phyloP scores from a whole-genome alignment of 495 filamentous ascomycete species.

The Neurospora sublineolata region DNA sequence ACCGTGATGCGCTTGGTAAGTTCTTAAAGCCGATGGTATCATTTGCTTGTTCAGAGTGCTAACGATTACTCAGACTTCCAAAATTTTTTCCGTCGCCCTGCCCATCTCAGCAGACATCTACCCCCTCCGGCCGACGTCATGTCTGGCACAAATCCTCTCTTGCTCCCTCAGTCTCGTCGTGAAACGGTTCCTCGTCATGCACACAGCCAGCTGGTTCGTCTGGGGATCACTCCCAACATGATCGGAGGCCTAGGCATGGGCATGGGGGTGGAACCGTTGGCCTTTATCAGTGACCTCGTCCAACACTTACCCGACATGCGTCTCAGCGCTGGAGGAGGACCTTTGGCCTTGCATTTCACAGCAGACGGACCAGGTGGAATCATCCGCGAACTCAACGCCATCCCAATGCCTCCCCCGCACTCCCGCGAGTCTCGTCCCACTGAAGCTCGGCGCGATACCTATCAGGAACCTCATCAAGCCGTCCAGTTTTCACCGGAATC shows the following conservation, averaged over 20 bases:
- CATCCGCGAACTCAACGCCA: slow-evolving; percentile 26
- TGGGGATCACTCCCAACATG: slow-evolving; percentile 22
- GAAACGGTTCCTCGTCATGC: slow-evolving; percentile 16
- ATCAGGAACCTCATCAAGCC: slow-evolving; percentile 41
- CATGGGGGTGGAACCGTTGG: slow-evolving; percentile 24
- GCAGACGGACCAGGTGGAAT: slow-evolving; percentile 23
- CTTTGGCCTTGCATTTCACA: slow-evolving; percentile 33
- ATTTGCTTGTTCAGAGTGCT: background rate
- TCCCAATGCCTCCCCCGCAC: slow-evolving; percentile 10
- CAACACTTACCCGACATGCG: slow-evolving; percentile 10
- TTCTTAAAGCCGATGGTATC: background rate
- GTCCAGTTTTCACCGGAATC: slow-evolving; percentile 58
- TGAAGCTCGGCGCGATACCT: slow-evolving; percentile 31
- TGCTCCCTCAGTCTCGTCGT: slow-evolving; percentile 29
- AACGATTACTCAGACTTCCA: slow-evolving; percentile 26
- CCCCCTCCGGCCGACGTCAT: slow-evolving; percentile 53
- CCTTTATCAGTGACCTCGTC: slow-evolving; percentile 32
- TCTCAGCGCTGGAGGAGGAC: slow-evolving; percentile 14
- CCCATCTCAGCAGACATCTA: slow-evolving; percentile 13
- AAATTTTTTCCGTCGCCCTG: slow-evolving; percentile 21
- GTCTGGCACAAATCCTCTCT: slow-evolving; percentile 54
- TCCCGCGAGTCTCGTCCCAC: slow-evolving; percentile 23
- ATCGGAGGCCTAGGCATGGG: background rate
- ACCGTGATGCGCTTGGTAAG: slow-evolving; percentile 29
- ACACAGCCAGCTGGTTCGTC: slow-evolving; percentile 19